Conservation (phyloP, 768 basidiomycete genomes). For the Austroboletus festivus region DNA sequence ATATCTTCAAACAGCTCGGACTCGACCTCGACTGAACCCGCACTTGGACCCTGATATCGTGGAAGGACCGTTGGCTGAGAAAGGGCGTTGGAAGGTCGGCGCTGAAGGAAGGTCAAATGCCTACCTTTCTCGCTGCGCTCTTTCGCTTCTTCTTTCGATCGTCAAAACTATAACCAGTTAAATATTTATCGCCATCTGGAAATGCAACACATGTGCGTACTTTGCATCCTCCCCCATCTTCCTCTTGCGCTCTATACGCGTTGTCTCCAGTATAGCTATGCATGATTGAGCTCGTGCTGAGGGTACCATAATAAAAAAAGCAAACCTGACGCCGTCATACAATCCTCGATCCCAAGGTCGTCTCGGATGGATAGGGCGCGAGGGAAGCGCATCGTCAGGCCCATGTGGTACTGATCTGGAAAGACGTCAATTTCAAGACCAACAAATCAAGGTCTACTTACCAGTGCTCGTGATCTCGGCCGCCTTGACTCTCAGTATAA, state of each 20-base stretch:
- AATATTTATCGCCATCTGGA: not conserved
- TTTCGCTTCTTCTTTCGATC: slow-evolving; percentile 34
- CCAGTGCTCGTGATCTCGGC: slow-evolving; percentile 83
- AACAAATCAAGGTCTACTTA: slow-evolving; percentile 22
- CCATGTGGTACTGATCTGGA: slow-evolving; percentile 77
- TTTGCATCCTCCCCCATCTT: slow-evolving; percentile 64
- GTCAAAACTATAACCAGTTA: slow-evolving; percentile 29
- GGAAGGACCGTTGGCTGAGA: slow-evolving; percentile 62
- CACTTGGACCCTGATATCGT: slow-evolving; percentile 62
- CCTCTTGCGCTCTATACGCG: slow-evolving; percentile 66
- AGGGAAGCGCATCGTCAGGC: slow-evolving; percentile 93
- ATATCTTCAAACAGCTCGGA: slow-evolving; percentile 68
- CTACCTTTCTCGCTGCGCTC: slow-evolving; percentile 27
- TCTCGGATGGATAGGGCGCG: slow-evolving; percentile 78
- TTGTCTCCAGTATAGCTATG: slow-evolving; percentile 55
- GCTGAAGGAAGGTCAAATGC: not conserved
- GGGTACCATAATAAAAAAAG: not conserved
- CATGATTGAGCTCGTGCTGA: not conserved
- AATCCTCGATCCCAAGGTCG: slow-evolving; percentile 70
- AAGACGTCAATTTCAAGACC: not conserved
- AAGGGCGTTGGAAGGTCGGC: not conserved
- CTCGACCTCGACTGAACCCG: slow-evolving; percentile 56
- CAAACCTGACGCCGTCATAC: slow-evolving; percentile 65
- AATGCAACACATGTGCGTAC: slow-evolving; percentile 30
- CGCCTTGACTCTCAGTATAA: slow-evolving; percentile 90